These are phyloP conservation scores for Fusarium abutilonis DNA, from an alignment of 2,329 filamentous ascomycete species.

Conservation along the genomic window DNA sequence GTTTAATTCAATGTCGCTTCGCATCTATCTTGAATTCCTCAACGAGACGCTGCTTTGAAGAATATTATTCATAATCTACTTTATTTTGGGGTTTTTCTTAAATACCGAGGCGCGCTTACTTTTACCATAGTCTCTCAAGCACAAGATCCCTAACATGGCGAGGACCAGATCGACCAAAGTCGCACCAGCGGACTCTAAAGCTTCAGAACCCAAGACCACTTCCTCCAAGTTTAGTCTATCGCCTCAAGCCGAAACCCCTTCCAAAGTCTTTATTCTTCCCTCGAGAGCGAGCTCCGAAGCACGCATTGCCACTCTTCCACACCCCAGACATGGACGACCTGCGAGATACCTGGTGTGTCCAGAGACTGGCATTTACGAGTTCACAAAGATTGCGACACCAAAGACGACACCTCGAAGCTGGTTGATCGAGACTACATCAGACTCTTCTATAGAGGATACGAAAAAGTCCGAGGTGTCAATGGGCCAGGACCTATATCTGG, in stretches of 20 bases:
- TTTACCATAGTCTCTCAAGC: not conserved
- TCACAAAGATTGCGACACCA: slow-evolving; percentile 66
- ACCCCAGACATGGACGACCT: slow-evolving; percentile 65
- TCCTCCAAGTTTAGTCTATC: slow-evolving; percentile 56
- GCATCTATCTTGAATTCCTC: slow-evolving; percentile 7
- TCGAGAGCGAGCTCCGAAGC: slow-evolving; percentile 62
- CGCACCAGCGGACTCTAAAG: slow-evolving; percentile 39
- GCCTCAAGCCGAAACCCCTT: slow-evolving; percentile 54
- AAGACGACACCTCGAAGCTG: slow-evolving; percentile 68
- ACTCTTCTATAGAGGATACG: slow-evolving; percentile 18
- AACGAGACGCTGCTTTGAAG: slow-evolving; percentile 4
- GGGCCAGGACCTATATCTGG: slow-evolving; percentile 79
- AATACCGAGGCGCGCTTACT: not conserved
- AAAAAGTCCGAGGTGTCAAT: slow-evolving; percentile 60
- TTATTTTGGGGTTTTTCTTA: not conserved
- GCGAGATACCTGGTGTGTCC: slow-evolving; percentile 71
- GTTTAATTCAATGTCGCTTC: slow-evolving; percentile 22
- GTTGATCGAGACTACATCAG: slow-evolving; percentile 60
- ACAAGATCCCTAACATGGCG: slow-evolving; percentile 53
- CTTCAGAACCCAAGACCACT: slow-evolving; percentile 45
- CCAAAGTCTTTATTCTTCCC: slow-evolving; percentile 70
- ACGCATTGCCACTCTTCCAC: slow-evolving; percentile 67
- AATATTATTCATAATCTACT: not conserved
- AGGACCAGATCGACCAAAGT: slow-evolving; percentile 59
- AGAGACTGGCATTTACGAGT: slow-evolving; percentile 70